Evolutionary conservation across 176 grass and related monocot species (phyloP).

Genomic region (Musa troglodytarum): DNA sequence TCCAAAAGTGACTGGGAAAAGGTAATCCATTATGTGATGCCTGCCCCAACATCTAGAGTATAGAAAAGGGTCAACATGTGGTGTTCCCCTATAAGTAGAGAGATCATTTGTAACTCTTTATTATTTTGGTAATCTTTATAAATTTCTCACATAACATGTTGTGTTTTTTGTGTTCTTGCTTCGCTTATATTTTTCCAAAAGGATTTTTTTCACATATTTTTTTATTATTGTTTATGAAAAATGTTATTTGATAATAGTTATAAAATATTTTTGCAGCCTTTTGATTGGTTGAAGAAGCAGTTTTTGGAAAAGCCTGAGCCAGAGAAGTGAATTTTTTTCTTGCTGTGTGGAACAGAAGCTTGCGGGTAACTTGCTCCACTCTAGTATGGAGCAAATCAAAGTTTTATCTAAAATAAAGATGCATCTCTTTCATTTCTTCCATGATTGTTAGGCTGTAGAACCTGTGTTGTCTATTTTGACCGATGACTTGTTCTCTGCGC

Average conservation of each 20-base stretch:
- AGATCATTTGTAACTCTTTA: too few species aligned
- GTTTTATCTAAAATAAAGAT: not conserved
- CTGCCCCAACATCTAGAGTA: too few species aligned
- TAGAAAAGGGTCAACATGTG: too few species aligned
- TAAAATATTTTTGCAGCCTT: slow-evolving; percentile 27
- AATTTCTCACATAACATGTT: too few species aligned
- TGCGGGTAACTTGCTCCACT: not conserved
- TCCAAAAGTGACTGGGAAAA: too few species aligned
- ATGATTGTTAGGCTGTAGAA: not conserved
- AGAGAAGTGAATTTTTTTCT: slow-evolving; percentile 14
- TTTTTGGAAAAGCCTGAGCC: slow-evolving; percentile 28
- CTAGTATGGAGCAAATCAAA: not conserved
- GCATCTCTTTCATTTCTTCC: not conserved
- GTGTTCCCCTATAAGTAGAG: too few species aligned
- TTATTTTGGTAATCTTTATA: too few species aligned
- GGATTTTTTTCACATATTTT: too few species aligned
- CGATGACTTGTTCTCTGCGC: too few species aligned
- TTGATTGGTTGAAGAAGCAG: slow-evolving; percentile 43
- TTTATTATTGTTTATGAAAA: not conserved
- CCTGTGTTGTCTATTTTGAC: not conserved
- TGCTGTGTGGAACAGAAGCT: not conserved
- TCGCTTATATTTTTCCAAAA: too few species aligned
- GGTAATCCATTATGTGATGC: too few species aligned
- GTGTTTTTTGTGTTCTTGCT: too few species aligned
- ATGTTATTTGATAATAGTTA: not conserved